Conservation (phyloP, 306 rosid genomes). For the Macrotyloma uniflorum region DNA sequence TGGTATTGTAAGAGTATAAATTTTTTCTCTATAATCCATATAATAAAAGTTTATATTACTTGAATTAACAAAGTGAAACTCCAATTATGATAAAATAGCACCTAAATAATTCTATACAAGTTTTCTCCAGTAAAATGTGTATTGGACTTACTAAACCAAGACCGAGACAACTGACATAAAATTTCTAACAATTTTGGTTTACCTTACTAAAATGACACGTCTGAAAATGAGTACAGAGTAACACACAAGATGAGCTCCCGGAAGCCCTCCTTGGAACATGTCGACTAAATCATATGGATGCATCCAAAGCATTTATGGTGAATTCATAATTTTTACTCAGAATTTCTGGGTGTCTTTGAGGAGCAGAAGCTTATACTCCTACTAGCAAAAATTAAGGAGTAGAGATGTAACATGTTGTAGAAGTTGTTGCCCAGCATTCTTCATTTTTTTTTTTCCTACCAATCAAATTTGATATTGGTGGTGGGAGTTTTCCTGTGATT, state of each 20-base stretch:
- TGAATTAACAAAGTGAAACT: not conserved
- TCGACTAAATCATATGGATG: constrained; percentile 76
- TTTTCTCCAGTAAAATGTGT: not conserved
- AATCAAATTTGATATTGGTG: not conserved
- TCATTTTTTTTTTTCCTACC: constrained; percentile 35
- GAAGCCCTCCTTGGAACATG: constrained; percentile 87
- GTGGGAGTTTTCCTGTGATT: constrained; percentile 9
- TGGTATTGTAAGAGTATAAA: not conserved
- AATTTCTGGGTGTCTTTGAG: constrained; percentile 11
- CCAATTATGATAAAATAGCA: not conserved
- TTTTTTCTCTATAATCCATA: too few species aligned
- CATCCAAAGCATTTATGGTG: constrained; percentile 58
- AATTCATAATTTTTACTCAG: constrained; percentile 29
- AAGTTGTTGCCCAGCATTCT: constrained; percentile 19
- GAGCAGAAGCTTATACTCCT: not conserved
- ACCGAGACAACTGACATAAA: not conserved
- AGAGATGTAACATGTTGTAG: constrained; percentile 23
- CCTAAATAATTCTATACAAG: not conserved
- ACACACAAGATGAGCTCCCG: constrained; percentile 83
- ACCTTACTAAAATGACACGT: not conserved
- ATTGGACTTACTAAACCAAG: not conserved
- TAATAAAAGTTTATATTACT: too few species aligned
- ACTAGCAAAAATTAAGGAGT: not conserved
- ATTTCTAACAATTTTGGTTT: not conserved
- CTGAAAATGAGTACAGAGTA: constrained; percentile 54